Evolutionary conservation across 129 eudicot species (phyloP).

Genomic region (Artemisia annua): DNA sequence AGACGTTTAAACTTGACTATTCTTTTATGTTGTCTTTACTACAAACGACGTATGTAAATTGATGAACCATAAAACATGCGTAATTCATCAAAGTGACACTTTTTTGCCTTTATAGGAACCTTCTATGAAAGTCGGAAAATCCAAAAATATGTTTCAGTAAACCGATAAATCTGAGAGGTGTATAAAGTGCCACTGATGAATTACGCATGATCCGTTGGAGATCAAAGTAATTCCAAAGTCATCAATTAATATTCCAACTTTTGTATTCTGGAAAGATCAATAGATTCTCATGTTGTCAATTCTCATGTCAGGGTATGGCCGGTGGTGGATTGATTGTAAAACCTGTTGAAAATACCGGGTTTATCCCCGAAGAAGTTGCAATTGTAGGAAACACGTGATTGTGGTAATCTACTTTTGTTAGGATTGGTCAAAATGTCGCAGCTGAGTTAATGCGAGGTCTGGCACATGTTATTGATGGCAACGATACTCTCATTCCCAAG

Average conservation of each 20-base stretch:
- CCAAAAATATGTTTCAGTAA: conserved; percentile 53
- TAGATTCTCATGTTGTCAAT: conserved; percentile 24
- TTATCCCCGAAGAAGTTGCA: conserved; percentile 83
- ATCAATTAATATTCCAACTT: not conserved
- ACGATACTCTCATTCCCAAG: conserved; percentile 94
- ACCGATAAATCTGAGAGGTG: conserved; percentile 55
- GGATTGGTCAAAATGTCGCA: conserved; percentile 96
- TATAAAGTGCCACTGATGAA: no score
- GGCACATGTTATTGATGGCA: conserved; percentile 93
- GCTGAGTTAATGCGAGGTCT: conserved; percentile 99
- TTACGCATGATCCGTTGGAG: not conserved
- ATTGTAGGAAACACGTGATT: conserved; percentile 94
- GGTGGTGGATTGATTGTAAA: conserved; percentile 89
- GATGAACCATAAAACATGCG: not conserved
- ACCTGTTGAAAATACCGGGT: conserved; percentile 75
- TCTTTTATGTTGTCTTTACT: not conserved
- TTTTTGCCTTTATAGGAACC: conserved; percentile 39
- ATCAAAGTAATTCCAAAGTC: not conserved
- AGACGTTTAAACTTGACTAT: not conserved
- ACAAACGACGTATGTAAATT: not conserved
- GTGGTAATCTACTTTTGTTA: conserved; percentile 26
- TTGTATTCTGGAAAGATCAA: not conserved
- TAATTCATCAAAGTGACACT: conserved; percentile 10
- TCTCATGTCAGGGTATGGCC: conserved; percentile 81
- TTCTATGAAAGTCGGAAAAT: conserved; percentile 43